Base-by-base conservation (phyloP, 441 rosid genomes). In the Dalechampia spathulata region DNA sequence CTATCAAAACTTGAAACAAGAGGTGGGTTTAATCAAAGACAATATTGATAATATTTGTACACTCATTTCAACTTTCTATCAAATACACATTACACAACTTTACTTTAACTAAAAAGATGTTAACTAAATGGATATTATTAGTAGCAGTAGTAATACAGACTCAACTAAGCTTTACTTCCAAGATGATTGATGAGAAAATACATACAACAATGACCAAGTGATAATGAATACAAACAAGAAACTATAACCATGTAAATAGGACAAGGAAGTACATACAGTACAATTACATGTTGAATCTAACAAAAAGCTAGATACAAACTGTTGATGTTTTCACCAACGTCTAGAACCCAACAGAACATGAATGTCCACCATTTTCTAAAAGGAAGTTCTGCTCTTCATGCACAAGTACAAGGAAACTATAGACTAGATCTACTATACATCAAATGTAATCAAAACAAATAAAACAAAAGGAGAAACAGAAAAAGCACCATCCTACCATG, bases 341-440 rank as follows among this genome's bases (percentile, higher is more conserved):
- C 19, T 41, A 16, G 57, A 4, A 10, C 12, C 20, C 39, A n/a
- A 39, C 15, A 44, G 49, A 46, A 53, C 38, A 64, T 15, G 23
- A 36, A 28, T 39, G 23, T 23, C 43, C 62, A 20, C 19, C 34
- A 36, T 2, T 63, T 51, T 48, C 37, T 27, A 49, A 32, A 48
- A 50, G 10, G 46, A 32, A 19, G 40, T 28, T 19, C 46, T 44
- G 39, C 51, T 55, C 52, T 51, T 53, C 49, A 30, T 41, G 54
- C 16, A 28, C 40, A 58, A 28, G 42, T 57, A 34, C 19, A 54
- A 57, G 28, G 50, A 57, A 21, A 40, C 15, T 22, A 21, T 13
- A 14, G 22, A 27, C 57, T 43, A 58, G 52, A 20, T 60, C 55
- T 55, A 38, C 44, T 27, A 43, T 46, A 55, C 70, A 66, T 38